Evolutionary conservation across 306 rosid genomes (phyloP), one percentile per base, ranked within the genome.

Genomic region (Ceratonia siliqua): DNA sequence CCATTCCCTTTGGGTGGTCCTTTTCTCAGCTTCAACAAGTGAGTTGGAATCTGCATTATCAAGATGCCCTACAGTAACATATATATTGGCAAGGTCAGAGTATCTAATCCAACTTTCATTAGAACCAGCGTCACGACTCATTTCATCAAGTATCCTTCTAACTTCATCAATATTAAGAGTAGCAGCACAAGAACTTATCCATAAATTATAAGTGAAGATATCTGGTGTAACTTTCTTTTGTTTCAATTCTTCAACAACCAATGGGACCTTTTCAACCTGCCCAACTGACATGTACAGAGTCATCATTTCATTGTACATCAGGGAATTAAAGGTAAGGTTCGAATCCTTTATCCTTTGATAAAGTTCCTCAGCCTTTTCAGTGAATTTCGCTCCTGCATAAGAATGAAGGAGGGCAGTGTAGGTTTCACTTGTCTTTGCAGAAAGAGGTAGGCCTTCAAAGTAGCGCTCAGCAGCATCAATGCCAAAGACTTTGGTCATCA

Each of bases 231-330:
- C 87, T 79, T 80, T 88, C 42, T 70, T 71, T 41, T 53, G 83
- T 83, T 85, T 91, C 71, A 94, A 81, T 35, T 94, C 96, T 74
- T 90, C 95, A 15, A 94, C 83, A 70, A 94, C 76, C 12, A 67
- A 54, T 17, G 86, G 77, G 52, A 94, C 93, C 87, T 91, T 94
- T 73, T 90, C 96, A 21, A 94, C 83, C 77, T 81, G 93, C 55
- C 98, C 98, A 1, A 90, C 90, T 18, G 96, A 90, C 89, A 87
- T 85, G 83, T 91, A 94, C 65, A 94, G 80, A 20, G 98, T 91
- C 98, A 94, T 94, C 91, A 94, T 87, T 85, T 91, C 98, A 38
- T 94, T 94, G 92, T 89, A 91, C 28, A 86, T 74, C 63, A 94
- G 86, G 55, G 90, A 91, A 49, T 81, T 85, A 58, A 87, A 83